Evolutionary conservation across 495 filamentous ascomycete species (phyloP).

Genomic region (Penicillium egyptiacum): DNA sequence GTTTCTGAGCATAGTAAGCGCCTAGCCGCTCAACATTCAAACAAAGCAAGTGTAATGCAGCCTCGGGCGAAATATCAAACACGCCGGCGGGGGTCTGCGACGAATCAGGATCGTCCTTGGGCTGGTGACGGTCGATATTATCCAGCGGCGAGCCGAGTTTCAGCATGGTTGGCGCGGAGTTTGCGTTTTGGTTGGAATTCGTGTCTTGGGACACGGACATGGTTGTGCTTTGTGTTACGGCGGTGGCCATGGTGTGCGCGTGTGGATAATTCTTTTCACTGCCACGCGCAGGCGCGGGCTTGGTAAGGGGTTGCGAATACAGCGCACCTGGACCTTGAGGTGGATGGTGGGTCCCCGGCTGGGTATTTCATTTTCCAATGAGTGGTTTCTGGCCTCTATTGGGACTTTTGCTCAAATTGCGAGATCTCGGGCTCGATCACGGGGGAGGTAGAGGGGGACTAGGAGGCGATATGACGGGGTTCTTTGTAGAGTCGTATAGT

Average conservation of each 20-base stretch:
- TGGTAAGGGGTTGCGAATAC: constrained; percentile 12
- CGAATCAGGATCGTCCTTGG: constrained; percentile 6
- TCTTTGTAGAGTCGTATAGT: not conserved
- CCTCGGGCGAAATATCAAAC: constrained; percentile 67
- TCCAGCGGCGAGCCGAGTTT: constrained; percentile 18
- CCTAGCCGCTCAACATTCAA: constrained; percentile 72
- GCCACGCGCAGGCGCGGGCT: constrained; percentile 17
- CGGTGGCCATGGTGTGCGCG: constrained; percentile 20
- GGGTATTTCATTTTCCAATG: constrained; percentile 42
- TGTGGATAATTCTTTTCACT: constrained; percentile 25
- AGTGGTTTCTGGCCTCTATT: not conserved
- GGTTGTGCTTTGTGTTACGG: constrained; percentile 23
- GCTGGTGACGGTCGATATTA: not conserved
- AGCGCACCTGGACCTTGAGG: constrained; percentile 35
- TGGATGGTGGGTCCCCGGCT: constrained; percentile 28
- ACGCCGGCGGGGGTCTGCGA: constrained; percentile 49
- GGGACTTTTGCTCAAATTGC: not conserved
- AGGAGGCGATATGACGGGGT: not conserved
- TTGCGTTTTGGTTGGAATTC: not conserved
- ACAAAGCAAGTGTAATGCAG: constrained; percentile 77
- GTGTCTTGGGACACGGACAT: constrained; percentile 2
- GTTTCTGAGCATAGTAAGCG: constrained; percentile 66
- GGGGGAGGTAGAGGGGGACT: not conserved
- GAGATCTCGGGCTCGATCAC: not conserved
- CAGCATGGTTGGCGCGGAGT: constrained; percentile 18